Conservation (phyloP, 495 filamentous ascomycete genomes). For the Annulohypoxylon bovei region DNA sequence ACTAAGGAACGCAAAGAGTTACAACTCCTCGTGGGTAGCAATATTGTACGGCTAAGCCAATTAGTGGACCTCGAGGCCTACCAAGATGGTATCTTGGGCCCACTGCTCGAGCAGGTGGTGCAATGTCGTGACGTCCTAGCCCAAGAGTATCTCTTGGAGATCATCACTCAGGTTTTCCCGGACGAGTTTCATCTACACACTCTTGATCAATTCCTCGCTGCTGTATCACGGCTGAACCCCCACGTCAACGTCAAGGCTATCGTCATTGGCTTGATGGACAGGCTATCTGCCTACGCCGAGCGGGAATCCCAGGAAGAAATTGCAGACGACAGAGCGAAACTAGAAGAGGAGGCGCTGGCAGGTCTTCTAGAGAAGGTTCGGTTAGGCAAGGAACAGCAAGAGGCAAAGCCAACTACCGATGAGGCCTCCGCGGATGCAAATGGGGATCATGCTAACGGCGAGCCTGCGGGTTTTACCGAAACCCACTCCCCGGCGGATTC, state of each 20-base stretch:
- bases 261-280: slow-evolving; percentile 97
- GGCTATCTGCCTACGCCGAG: slow-evolving; percentile 89
- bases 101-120: slow-evolving; percentile 94
- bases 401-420: slow-evolving; percentile 30
- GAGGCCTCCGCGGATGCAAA: slow-evolving; percentile 42
- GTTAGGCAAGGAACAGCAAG: slow-evolving; percentile 68
- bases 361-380: slow-evolving; percentile 79
- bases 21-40: slow-evolving; percentile 94
- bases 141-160: slow-evolving; percentile 96
- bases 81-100: slow-evolving; percentile 87
- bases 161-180: slow-evolving; percentile 98
- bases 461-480: slow-evolving; percentile 46
- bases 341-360: slow-evolving; percentile 84
- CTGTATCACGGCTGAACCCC: slow-evolving; percentile 89
- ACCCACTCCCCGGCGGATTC: slow-evolving; percentile 48
- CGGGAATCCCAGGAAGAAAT: slow-evolving; percentile 81
- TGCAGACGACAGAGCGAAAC: slow-evolving; percentile 73
- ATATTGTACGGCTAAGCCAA: slow-evolving; percentile 93
- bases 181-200: slow-evolving; percentile 98
- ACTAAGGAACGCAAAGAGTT: slow-evolving; percentile 95
- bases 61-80: slow-evolving; percentile 94
- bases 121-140: slow-evolving; percentile 97
- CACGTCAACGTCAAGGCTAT: slow-evolving; percentile 98
- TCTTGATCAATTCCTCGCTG: slow-evolving; percentile 90
- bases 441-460: slow-evolving; percentile 45